Conservation (phyloP, 495 filamentous ascomycete species). For the Elasticomyces elasticus region DNA sequence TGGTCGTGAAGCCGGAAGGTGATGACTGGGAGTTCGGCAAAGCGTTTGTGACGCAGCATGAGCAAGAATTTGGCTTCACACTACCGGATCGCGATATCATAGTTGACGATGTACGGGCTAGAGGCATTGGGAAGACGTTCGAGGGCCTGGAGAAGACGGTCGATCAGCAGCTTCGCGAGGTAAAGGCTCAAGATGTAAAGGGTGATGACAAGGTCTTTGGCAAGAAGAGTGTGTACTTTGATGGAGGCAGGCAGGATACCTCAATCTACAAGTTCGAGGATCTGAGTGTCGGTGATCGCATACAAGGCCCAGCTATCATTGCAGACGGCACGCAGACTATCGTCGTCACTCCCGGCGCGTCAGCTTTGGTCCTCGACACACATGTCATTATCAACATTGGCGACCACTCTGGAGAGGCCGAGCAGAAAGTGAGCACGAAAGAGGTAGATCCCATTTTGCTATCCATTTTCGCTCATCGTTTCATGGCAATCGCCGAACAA, state of each 20-base stretch:
- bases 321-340: conserved; percentile 96
- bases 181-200: conserved; percentile 43
- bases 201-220: conserved; percentile 47
- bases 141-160: conserved; percentile 68
- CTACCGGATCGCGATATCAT: conserved; percentile 82
- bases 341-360: conserved; percentile 72
- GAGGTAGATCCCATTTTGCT: conserved; percentile 80
- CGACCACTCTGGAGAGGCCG: conserved; percentile 41
- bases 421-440: conserved; percentile 39
- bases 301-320: conserved; percentile 79
- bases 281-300: conserved; percentile 61
- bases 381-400: conserved; percentile 66
- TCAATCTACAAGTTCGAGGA: conserved; percentile 78
- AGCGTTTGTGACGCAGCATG: conserved; percentile 76
- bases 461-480: conserved; percentile 89
- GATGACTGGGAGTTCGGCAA: conserved; percentile 70
- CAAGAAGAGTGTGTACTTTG: conserved; percentile 56
- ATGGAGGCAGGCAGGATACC: conserved; percentile 65
- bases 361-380: conserved; percentile 61
- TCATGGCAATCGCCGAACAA: conserved; percentile 98
- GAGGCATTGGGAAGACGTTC: conserved; percentile 83
- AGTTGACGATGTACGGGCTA: conserved; percentile 80
- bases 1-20: conserved; percentile 60
- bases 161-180: conserved; percentile 61
- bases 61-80: conserved; percentile 92